Evolutionary conservation across 2,329 filamentous ascomycete genomes (phyloP).

Genomic region (Salinomyces thailandicus): DNA sequence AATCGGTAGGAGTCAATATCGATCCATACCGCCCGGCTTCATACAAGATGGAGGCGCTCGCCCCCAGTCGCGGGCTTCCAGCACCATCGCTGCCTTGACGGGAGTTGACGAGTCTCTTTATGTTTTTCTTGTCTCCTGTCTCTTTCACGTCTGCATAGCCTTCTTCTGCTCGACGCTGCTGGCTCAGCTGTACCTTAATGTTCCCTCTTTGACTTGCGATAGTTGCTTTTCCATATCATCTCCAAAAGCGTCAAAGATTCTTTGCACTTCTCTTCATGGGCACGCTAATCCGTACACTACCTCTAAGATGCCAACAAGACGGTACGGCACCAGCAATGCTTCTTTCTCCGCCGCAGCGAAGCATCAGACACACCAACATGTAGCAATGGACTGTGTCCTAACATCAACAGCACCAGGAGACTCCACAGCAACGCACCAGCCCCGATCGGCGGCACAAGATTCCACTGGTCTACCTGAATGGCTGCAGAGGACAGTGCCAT

Average conservation of each 20-base stretch:
- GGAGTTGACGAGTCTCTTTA: slow-evolving; percentile 16
- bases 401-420: neutral
- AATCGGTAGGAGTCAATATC: slow-evolving; percentile 3
- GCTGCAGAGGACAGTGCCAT: slow-evolving; percentile 16
- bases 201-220: slow-evolving; percentile 2
- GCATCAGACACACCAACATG: neutral
- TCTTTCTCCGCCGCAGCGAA: neutral
- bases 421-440: slow-evolving; percentile 2
- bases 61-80: neutral
- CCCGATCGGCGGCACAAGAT: slow-evolving; percentile 1
- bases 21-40: too few species aligned
- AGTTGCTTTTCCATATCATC: slow-evolving; percentile 3
- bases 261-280: slow-evolving; percentile 4
- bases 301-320: slow-evolving; percentile 4
- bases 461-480: slow-evolving; percentile 8
- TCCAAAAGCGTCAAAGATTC: slow-evolving; percentile 2
- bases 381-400: neutral
- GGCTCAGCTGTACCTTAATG: slow-evolving; percentile 11
- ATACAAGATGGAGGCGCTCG: slow-evolving; percentile 4
- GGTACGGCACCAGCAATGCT: neutral
- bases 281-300: slow-evolving; percentile 8
- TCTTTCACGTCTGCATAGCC: slow-evolving; percentile 7
- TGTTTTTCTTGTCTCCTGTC: slow-evolving; percentile 8
- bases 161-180: slow-evolving; percentile 14
- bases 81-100: slow-evolving; percentile 1